Evolutionary conservation across 345 rosid genomes (phyloP), one percentile per base, ranked within the genome.

Genomic region (Fremontodendron californicum): DNA sequence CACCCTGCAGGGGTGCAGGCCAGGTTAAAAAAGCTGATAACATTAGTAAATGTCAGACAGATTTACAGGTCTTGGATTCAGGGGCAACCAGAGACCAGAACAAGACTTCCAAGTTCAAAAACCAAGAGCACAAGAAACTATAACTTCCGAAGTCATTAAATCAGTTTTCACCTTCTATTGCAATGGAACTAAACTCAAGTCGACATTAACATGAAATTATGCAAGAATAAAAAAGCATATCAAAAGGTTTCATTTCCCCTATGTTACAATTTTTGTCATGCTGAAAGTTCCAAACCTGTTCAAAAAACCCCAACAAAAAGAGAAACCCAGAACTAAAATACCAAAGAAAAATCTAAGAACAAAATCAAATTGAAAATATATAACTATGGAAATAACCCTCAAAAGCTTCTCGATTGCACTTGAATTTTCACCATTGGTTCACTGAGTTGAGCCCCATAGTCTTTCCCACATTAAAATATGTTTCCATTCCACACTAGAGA

Each of bases 401-500:
- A 73, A 42, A 73, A 25, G 46, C 48, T 72, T 72, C 23, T 19
- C 31, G 35, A 33, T 33, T 71, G 75, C 43, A 19, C 37, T 27
- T 68, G 27, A 40, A 25, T 54, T 23, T 68, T 68, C 27, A 40
- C 11, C 64, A 29, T 9, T 61, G 37, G 15, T 61, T 29, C 39
- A 69, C 73, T 45, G 35, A 49, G 37, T 31, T 42, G 19, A 69
- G 52, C 55, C 3, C 37, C 71, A 15, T n/a, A 11, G 6, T 37
- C 73, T 43, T 45, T n/a, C n/a, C 74, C 84, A 25, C n/a, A 78
- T 37, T 60, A 21, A 61, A 71, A 73, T 75, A 31, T 18, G 64
- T n/a, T 16, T 6, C 19, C 52, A 74, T 46, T 77, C 62, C 84
- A 80, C 83, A 55, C 78, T 72, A 79, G 82, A 74, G 80, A 77